Evolutionary conservation across 495 filamentous ascomycete genomes (phyloP).

Genomic region (Parathielavia appendiculata): DNA sequence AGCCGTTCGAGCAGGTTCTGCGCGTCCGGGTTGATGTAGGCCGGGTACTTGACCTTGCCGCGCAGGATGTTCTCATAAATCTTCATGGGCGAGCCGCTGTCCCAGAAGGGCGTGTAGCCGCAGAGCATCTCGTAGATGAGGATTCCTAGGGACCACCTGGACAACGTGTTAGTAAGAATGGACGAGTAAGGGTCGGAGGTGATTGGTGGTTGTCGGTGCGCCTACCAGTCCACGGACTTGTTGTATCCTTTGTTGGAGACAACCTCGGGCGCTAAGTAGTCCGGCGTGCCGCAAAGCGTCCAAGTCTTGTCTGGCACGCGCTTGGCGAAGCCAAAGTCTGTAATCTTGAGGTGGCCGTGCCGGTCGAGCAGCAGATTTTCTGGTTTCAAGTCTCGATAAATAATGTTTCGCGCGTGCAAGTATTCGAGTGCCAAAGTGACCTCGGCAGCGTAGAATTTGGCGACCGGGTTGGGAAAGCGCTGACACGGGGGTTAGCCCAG

Average conservation of each 20-base stretch:
- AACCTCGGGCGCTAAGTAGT: constrained; percentile 95
- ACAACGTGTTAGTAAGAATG: not conserved
- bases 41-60: constrained; percentile 89
- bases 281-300: constrained; percentile 97
- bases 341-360: constrained; percentile 96
- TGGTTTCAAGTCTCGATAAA: constrained; percentile 95
- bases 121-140: constrained; percentile 99
- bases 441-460: constrained; percentile 98
- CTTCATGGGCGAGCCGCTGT: constrained; percentile 93
- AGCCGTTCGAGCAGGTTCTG: constrained; percentile 86
- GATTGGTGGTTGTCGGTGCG: too few species aligned
- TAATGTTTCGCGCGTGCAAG: constrained; percentile 89
- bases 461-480: constrained; percentile 98
- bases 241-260: constrained; percentile 98
- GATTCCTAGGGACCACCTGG: constrained; percentile 96
- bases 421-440: constrained; percentile 95
- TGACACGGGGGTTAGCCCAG: constrained; percentile 37
- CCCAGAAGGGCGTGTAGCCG: constrained; percentile 98
- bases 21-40: constrained; percentile 90
- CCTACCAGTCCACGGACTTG: constrained; percentile 97
- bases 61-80: constrained; percentile 98
- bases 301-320: constrained; percentile 98
- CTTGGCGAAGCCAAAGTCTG: constrained; percentile 98
- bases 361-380: constrained; percentile 93
- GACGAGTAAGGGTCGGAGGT: not conserved